Conservation (phyloP, 257 asterid genomes). For the Ehretia macrophylla region DNA sequence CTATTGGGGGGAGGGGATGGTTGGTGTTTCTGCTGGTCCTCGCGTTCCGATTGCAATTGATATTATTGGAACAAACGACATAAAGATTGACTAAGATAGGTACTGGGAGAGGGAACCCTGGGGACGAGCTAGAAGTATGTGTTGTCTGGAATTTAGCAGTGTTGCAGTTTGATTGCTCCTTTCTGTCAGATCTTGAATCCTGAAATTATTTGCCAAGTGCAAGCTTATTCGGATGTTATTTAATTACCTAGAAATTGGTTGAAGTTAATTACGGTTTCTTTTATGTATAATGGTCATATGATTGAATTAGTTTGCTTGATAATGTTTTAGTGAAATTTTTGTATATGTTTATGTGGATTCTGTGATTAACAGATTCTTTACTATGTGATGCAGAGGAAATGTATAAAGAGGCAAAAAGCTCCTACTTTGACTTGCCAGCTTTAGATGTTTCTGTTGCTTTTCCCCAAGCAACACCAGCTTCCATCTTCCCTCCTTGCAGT, state of each 20-base stretch:
- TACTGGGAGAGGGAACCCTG: too few species aligned
- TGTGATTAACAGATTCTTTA: conserved; percentile 12
- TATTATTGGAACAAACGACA: too few species aligned
- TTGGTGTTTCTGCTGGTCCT: too few species aligned
- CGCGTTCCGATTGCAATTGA: too few species aligned
- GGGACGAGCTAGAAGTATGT: too few species aligned
- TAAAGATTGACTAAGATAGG: too few species aligned
- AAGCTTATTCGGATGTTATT: too few species aligned
- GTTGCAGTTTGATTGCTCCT: background rate
- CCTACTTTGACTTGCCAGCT: conserved; percentile 68
- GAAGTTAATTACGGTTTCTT: background rate
- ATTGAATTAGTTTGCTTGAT: background rate
- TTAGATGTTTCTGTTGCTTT: conserved; percentile 81
- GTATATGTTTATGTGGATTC: background rate
- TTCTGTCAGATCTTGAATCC: background rate
- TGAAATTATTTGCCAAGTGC: too few species aligned
- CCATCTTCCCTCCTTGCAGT: conserved; percentile 80
- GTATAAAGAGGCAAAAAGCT: conserved; percentile 51
- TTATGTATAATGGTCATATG: background rate
- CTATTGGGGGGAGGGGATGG: too few species aligned
- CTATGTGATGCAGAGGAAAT: conserved; percentile 42
- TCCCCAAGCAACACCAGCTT: conserved; percentile 98
- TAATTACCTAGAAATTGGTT: background rate
- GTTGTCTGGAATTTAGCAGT: background rate
- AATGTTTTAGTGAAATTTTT: background rate